These are phyloP conservation scores for Arabidopsis hybrid DNA, from an alignment of 441 rosid genomes.

Conservation along the genomic window DNA sequence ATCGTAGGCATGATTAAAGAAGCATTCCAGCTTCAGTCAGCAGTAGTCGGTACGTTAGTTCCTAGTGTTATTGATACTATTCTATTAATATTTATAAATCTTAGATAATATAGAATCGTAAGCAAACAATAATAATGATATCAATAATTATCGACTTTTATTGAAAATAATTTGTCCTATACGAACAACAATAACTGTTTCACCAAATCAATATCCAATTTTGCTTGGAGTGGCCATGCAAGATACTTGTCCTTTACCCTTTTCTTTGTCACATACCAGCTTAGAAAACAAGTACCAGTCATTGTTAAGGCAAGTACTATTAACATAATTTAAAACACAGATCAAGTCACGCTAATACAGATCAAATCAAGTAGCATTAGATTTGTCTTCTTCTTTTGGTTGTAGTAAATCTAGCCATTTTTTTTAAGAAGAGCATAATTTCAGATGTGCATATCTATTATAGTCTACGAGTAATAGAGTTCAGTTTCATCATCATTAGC, in stretches of 20 bases:
- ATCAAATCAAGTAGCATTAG: too few species aligned
- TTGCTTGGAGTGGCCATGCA: not conserved
- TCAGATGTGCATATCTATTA: slow-evolving; percentile 14
- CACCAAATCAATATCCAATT: not conserved
- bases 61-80: slow-evolving; percentile 1
- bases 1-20: not conserved
- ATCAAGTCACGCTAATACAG: too few species aligned
- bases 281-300: not conserved
- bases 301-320: not conserved
- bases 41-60: not conserved
- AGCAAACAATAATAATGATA: not conserved
- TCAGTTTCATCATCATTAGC: slow-evolving; percentile 31
- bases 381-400: not conserved
- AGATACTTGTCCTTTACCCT: not conserved
- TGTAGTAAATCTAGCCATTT: not conserved
- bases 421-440: not conserved
- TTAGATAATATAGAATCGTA: not conserved
- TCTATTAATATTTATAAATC: not conserved
- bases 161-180: not conserved
- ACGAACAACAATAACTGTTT: not conserved
- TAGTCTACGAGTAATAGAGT: slow-evolving; percentile 27
- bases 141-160: not conserved
- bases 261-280: not conserved
- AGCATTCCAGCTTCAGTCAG: not conserved
- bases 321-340: too few species aligned